Percentiles rank a stretch among this genome's conserved stretches.
These are phyloP conservation scores for Geotrichum macrosporum DNA, from an alignment of 1,139 yeast species.

Conservation along the genomic window DNA sequence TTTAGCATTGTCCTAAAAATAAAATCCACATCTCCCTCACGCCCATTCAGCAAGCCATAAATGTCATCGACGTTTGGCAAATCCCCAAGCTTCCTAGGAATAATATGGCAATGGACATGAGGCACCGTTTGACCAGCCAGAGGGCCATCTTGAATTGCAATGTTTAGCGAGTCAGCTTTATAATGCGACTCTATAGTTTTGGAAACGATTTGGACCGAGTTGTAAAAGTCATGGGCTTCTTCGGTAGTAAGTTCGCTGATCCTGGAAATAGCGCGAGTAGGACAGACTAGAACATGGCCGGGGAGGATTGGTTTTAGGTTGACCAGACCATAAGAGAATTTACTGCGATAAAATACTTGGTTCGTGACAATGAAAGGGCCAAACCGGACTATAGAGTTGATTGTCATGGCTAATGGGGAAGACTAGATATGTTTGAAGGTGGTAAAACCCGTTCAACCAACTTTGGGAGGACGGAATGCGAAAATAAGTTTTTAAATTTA, in stretches of 20 bases:
- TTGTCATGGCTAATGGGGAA: background rate
- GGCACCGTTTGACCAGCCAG: slow-evolving; percentile 94
- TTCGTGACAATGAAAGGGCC: slow-evolving; percentile 48
- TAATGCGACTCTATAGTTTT: slow-evolving; percentile 58
- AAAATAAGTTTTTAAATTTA: background rate
- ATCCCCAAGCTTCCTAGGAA: slow-evolving; percentile 69
- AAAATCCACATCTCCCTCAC: slow-evolving; percentile 44
- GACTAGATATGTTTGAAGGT: background rate
- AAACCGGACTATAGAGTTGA: slow-evolving; percentile 22
- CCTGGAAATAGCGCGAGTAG: slow-evolving; percentile 59
- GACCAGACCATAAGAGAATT: slow-evolving; percentile 67
- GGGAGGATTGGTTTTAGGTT: slow-evolving; percentile 86
- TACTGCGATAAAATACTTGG: slow-evolving; percentile 46
- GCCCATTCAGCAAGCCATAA: slow-evolving; percentile 54
- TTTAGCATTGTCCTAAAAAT: slow-evolving; percentile 12
- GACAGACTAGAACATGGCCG: slow-evolving; percentile 88
- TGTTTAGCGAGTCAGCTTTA: slow-evolving; percentile 74
- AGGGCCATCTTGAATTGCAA: slow-evolving; percentile 94
- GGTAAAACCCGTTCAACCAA: background rate
- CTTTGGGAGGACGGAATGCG: too few relatives aligned
- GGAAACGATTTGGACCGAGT: slow-evolving; percentile 67
- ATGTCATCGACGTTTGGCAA: slow-evolving; percentile 61
- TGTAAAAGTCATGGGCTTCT: slow-evolving; percentile 75
- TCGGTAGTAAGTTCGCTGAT: slow-evolving; percentile 63
- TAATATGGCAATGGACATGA: slow-evolving; percentile 87